These are phyloP conservation scores for Aspergillus avenaceus DNA, from an alignment of 495 filamentous ascomycete genomes.

Conservation along the genomic window DNA sequence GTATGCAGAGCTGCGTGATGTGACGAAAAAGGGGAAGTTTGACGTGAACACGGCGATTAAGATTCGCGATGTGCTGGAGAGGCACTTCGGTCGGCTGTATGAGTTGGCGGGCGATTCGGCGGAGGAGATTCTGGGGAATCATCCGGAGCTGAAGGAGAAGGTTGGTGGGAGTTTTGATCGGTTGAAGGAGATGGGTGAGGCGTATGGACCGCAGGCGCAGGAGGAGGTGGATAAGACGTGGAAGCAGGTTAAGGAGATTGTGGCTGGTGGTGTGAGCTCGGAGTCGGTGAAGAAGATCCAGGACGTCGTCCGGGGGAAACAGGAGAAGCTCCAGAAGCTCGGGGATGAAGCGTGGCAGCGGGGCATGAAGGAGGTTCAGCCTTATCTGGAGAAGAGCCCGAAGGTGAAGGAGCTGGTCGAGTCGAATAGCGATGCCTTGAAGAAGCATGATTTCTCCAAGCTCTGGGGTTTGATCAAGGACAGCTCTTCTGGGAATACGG, in stretches of 20 bases:
- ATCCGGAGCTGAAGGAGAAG: conserved; percentile 63
- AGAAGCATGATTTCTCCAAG: conserved; percentile 53
- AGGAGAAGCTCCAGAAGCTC: conserved; percentile 53
- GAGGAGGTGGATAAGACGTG: conserved; percentile 65
- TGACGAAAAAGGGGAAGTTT: conserved; percentile 41
- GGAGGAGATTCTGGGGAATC: conserved; percentile 57
- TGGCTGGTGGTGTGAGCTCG: conserved; percentile 48
- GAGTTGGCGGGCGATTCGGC: conserved; percentile 53
- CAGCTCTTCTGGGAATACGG: conserved; percentile 50
- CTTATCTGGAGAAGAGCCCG: conserved; percentile 62
- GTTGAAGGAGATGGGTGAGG: conserved; percentile 58
- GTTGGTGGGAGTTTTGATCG: conserved; percentile 58
- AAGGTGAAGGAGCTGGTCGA: conserved; percentile 60
- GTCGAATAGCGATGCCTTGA: conserved; percentile 55
- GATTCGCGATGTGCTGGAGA: conserved; percentile 50
- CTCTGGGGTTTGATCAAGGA: conserved; percentile 51
- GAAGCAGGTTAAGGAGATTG: conserved; percentile 51
- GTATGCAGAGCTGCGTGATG: conserved; percentile 52
- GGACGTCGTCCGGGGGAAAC: conserved; percentile 61
- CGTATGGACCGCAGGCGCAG: conserved; percentile 64
- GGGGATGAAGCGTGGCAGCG: conserved; percentile 63
- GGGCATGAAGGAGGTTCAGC: conserved; percentile 56
- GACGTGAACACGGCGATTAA: conserved; percentile 47
- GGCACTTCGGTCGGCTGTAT: conserved; percentile 44
- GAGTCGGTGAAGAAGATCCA: conserved; percentile 49